Conservation (phyloP, 1,139 yeast genomes). For the Torulaspora globosa region DNA sequence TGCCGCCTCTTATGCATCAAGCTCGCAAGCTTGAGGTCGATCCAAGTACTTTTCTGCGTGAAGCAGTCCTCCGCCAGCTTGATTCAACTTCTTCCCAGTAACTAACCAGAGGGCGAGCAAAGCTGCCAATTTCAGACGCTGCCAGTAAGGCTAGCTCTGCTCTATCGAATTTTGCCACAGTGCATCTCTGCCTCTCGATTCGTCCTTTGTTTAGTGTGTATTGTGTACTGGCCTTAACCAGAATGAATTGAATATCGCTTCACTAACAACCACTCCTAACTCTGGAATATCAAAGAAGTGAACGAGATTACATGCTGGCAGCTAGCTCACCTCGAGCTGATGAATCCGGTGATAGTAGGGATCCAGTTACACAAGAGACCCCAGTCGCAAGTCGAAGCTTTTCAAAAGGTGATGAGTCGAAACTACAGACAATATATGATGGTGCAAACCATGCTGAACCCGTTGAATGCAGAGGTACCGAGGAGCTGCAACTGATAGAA, state of each 20-base stretch:
- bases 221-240: background rate
- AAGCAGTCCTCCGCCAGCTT: no score
- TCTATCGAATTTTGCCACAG: background rate
- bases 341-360: conserved; percentile 5
- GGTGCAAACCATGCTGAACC: background rate
- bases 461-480: background rate
- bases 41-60: no score
- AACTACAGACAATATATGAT: background rate
- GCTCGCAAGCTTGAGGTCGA: no score
- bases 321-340: conserved; percentile 2
- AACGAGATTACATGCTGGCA: background rate
- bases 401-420: background rate
- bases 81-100: no score
- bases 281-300: background rate
- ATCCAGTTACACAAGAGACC: conserved; percentile 17
- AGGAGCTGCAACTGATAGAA: background rate
- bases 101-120: background rate
- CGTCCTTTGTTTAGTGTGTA: background rate
- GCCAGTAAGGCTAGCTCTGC: background rate
- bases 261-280: background rate
- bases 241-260: background rate
- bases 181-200: background rate
- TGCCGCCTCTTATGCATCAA: no score
- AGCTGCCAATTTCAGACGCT: background rate
- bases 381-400: conserved; percentile 14